A percentile compares a stretch with the other conserved stretches of the same genome.
Evolutionary conservation across 1,139 yeast genomes (phyloP).

Genomic region (Candida sp.): DNA sequence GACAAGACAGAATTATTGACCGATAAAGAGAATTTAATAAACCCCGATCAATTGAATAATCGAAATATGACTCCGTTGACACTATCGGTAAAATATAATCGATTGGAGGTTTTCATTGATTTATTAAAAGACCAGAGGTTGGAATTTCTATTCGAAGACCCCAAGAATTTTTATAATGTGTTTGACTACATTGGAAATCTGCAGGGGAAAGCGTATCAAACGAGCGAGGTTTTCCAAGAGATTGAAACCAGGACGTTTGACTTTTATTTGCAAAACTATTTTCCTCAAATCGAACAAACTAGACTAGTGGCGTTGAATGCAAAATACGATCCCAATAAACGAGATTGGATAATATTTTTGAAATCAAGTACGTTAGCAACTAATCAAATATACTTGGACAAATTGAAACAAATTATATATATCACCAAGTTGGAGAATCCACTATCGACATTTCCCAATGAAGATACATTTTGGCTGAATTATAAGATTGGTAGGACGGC

Average conservation of each 20-base stretch:
- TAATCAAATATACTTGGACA: conserved; percentile 31
- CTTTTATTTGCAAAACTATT: conserved; percentile 24
- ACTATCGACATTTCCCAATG: conserved; percentile 35
- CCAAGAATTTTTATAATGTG: conserved; percentile 37
- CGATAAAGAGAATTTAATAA: conserved; percentile 30
- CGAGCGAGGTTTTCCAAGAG: conserved; percentile 26
- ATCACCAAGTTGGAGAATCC: conserved; percentile 32
- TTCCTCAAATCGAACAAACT: conserved; percentile 14
- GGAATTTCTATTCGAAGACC: conserved; percentile 42
- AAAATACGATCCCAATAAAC: conserved; percentile 25
- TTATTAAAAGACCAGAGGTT: conserved; percentile 45
- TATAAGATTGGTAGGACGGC: conserved; percentile 24
- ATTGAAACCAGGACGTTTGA: conserved; percentile 46
- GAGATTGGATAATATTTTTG: conserved; percentile 35
- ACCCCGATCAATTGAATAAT: conserved; percentile 62
- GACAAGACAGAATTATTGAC: conserved; percentile 33
- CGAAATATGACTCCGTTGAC: conserved; percentile 68
- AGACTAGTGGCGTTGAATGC: conserved; percentile 31
- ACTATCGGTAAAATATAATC: conserved; percentile 66
- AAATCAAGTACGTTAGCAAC: conserved; percentile 13
- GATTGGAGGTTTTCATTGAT: conserved; percentile 53
- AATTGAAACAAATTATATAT: conserved; percentile 33
- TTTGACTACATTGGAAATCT: conserved; percentile 39
- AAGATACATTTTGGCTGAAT: conserved; percentile 35
- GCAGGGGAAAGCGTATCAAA: conserved; percentile 22